These are phyloP conservation scores for Chalciporus sphaerocephalus DNA, from an alignment of 768 basidiomycete species.

Conservation along the genomic window DNA sequence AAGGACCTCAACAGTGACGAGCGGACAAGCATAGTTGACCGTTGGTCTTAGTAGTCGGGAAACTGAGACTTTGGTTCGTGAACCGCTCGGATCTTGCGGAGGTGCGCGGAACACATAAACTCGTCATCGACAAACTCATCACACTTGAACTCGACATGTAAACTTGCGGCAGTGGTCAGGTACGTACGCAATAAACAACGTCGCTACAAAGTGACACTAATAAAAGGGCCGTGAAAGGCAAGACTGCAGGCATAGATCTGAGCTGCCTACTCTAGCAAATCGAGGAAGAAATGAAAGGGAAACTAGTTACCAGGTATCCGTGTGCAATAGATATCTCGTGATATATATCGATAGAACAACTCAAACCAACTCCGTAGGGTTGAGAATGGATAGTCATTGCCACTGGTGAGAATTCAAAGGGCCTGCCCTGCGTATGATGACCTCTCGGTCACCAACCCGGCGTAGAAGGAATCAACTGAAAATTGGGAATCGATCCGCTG, in stretches of 20 bases:
- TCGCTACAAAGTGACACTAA: no score
- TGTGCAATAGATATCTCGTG: neutral
- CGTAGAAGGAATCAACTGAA: slow-evolving; percentile 31
- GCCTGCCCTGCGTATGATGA: slow-evolving; percentile 13
- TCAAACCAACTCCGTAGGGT: neutral
- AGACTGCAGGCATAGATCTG: slow-evolving; percentile 1
- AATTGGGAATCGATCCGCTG: slow-evolving; percentile 12
- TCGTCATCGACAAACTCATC: neutral
- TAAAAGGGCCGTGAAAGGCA: slow-evolving; percentile 5
- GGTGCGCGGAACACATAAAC: no score
- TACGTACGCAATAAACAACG: no score
- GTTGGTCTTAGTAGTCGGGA: neutral
- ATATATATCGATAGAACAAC: slow-evolving; percentile 24
- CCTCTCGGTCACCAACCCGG: slow-evolving; percentile 15
- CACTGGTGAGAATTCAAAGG: slow-evolving; percentile 10
- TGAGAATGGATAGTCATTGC: neutral
- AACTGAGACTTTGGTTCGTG: neutral
- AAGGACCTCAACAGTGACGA: neutral
- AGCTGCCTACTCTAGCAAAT: slow-evolving; percentile 7
- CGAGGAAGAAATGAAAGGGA: slow-evolving; percentile 1
- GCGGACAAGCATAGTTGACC: slow-evolving; percentile 4
- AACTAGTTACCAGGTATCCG: slow-evolving; percentile 4
- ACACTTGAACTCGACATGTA: neutral
- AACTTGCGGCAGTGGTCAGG: no score
- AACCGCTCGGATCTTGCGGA: neutral